phyloP scores from a whole-genome alignment of 805 yeast species.

The Ogataea methylovora region DNA sequence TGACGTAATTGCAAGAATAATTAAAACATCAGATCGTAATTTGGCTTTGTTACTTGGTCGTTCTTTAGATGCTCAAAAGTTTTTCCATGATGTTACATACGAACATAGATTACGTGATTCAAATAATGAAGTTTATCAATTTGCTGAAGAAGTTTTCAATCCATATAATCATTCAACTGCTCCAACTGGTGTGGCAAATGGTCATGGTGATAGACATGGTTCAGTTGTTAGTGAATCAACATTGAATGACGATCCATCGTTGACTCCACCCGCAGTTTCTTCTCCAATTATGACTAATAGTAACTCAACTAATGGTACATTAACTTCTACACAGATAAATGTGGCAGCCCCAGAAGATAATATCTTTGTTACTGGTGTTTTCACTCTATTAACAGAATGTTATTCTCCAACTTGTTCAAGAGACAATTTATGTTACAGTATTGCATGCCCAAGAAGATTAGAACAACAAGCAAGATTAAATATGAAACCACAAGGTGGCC shows the following conservation, averaged over 20 bases:
- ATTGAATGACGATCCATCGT: conserved; percentile 10
- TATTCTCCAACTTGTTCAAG: conserved; percentile 95
- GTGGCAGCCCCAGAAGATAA: not conserved
- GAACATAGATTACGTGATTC: conserved; percentile 91
- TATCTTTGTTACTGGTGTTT: conserved; percentile 72
- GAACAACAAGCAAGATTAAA: conserved; percentile 94
- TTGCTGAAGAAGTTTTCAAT: conserved; percentile 44
- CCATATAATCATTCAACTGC: conserved; percentile 8
- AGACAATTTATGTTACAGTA: conserved; percentile 82
- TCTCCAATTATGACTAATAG: conserved; percentile 7
- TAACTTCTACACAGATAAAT: not conserved
- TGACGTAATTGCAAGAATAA: conserved; percentile 77
- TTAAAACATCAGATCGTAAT: conserved; percentile 86
- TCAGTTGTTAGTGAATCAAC: conserved; percentile 19
- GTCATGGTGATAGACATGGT: conserved; percentile 16
- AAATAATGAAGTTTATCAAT: conserved; percentile 78
- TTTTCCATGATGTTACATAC: conserved; percentile 92
- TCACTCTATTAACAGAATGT: conserved; percentile 87
- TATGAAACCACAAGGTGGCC: conserved; percentile 80
- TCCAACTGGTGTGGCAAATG: not conserved
- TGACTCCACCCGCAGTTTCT: conserved; percentile 10
- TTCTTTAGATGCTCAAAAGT: conserved; percentile 87
- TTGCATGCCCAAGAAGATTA: conserved; percentile 91
- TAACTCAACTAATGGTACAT: not conserved
- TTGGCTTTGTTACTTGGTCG: conserved; percentile 85